Conservation (phyloP, 2,329 filamentous ascomycete genomes). For the Cladosporium sp. region DNA sequence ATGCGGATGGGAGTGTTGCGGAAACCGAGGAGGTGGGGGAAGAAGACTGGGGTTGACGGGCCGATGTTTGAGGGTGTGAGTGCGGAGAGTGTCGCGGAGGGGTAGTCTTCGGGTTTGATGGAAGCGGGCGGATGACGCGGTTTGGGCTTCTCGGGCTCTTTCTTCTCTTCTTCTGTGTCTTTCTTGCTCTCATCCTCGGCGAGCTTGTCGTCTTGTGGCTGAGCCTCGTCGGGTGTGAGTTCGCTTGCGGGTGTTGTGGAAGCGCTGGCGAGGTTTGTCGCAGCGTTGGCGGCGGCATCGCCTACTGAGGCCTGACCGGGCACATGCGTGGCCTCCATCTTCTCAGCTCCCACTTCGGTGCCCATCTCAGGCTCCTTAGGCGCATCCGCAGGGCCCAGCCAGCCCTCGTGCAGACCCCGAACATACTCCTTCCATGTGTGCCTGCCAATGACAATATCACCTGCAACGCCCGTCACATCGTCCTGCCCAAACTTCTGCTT, state of each 20-base stretch:
- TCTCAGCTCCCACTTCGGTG: constrained; percentile 11
- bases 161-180: constrained; percentile 36
- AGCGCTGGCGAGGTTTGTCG: constrained; percentile 13
- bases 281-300: constrained; percentile 24
- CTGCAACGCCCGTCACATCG: constrained; percentile 66
- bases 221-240: constrained; percentile 5
- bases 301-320: constrained; percentile 20
- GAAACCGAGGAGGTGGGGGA: constrained; percentile 91
- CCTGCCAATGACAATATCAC: constrained; percentile 82
- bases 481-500: constrained; percentile 61
- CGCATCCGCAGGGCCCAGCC: constrained; percentile 75
- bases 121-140: constrained; percentile 63
- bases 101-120: constrained; percentile 67
- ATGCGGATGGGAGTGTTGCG: constrained; percentile 80
- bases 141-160: constrained; percentile 38
- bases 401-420: constrained; percentile 87
- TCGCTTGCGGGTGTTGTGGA: constrained; percentile 5
- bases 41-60: constrained; percentile 64
- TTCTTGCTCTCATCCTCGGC: constrained; percentile 22
- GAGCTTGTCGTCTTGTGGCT: constrained; percentile 24
- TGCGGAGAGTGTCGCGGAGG: constrained; percentile 56
- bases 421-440: constrained; percentile 98
- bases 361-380: constrained; percentile 37
- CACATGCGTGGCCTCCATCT: constrained; percentile 13
- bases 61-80: constrained; percentile 65